Conservation (phyloP, 129 eudicot genomes). For the Tanacetum coccineum region DNA sequence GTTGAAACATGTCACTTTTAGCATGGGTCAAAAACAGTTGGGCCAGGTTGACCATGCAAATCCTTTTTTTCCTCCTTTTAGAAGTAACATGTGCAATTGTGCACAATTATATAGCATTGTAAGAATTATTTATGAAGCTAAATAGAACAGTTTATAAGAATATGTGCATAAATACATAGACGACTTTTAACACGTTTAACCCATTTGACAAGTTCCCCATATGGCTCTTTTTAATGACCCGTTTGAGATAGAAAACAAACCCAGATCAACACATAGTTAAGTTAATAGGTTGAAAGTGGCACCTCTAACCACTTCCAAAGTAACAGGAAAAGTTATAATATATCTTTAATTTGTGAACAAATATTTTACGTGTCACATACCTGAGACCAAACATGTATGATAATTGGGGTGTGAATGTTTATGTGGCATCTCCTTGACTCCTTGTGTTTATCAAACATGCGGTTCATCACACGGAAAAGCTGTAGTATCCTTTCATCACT, state of each 20-base stretch:
- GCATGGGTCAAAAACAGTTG: no score
- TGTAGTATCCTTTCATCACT: slow-evolving; percentile 95
- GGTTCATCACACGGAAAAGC: slow-evolving; percentile 95
- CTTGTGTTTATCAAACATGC: slow-evolving; percentile 98
- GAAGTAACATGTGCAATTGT: no score
- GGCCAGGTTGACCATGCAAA: no score
- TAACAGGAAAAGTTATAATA: background rate
- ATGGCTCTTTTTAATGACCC: background rate
- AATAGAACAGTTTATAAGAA: background rate
- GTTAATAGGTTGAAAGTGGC: background rate
- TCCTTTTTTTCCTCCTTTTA: no score
- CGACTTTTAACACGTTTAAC: background rate
- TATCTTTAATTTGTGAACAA: background rate
- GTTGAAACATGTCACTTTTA: no score
- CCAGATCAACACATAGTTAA: background rate
- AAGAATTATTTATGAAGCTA: no score
- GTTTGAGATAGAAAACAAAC: background rate
- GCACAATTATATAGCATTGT: no score
- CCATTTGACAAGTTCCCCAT: background rate
- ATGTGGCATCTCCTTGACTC: slow-evolving; percentile 95
- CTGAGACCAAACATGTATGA: slow-evolving; percentile 99
- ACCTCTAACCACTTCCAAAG: background rate
- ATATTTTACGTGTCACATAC: slow-evolving; percentile 28
- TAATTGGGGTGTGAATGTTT: slow-evolving; percentile 92
- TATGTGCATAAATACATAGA: background rate